These are phyloP conservation scores for Clavispora santaluciae DNA, from an alignment of 805 yeast species.

Conservation along the genomic window DNA sequence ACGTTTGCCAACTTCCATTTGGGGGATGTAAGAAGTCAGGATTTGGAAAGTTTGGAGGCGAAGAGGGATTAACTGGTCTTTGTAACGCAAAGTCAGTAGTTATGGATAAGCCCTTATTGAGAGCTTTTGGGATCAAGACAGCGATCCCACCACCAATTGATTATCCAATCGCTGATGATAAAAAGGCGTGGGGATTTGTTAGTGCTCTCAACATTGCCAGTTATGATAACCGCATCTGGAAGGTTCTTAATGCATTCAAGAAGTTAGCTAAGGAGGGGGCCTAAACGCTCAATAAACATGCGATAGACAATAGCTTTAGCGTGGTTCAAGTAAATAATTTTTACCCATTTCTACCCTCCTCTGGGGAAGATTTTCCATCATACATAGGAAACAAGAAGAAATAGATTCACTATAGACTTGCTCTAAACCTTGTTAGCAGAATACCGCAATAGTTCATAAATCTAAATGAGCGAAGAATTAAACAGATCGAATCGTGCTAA, in stretches of 20 bases:
- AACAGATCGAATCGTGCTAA: background rate
- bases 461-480: background rate
- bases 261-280: conserved; percentile 33
- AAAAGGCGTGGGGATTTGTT: conserved; percentile 87
- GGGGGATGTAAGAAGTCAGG: conserved; percentile 95
- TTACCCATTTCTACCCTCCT: too few relatives aligned
- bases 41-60: conserved; percentile 97
- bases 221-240: conserved; percentile 73
- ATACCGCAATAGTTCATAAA: background rate
- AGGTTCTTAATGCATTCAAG: conserved; percentile 38
- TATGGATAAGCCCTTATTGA: conserved; percentile 70
- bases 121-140: conserved; percentile 55
- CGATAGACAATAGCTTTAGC: background rate
- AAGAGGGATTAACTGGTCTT: conserved; percentile 88
- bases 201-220: conserved; percentile 78
- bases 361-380: too few relatives aligned
- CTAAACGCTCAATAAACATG: background rate
- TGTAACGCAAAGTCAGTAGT: conserved; percentile 86
- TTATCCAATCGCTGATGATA: conserved; percentile 80
- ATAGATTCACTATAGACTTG: background rate
- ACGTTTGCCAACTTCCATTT: conserved; percentile 93
- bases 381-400: background rate
- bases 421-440: background rate
- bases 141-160: conserved; percentile 85
- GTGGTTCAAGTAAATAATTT: too few relatives aligned